Conservation (phyloP, 2,329 filamentous ascomycete genomes). For the Alternaria hordeiaustralica region DNA sequence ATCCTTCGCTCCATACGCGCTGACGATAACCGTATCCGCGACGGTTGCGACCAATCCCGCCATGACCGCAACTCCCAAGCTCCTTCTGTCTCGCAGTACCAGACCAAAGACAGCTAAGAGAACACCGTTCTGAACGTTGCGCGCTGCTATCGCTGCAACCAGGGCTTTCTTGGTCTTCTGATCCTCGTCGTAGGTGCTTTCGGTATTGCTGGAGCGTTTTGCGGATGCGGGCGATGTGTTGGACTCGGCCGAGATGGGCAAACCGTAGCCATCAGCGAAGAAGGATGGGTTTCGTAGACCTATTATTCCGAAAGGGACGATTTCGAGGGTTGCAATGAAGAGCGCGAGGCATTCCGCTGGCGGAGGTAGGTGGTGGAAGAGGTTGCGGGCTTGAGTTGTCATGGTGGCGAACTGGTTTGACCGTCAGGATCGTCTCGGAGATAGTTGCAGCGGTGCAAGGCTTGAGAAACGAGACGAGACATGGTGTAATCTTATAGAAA, state of each 20-base stretch:
- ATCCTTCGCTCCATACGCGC: slow-evolving; percentile 26
- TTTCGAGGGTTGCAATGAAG: slow-evolving; percentile 29
- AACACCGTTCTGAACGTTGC: slow-evolving; percentile 31
- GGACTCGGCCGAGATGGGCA: slow-evolving; percentile 13
- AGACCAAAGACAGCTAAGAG: slow-evolving; percentile 27
- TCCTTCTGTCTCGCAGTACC: slow-evolving; percentile 27
- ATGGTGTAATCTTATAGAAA: neutral
- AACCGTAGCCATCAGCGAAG: slow-evolving; percentile 27
- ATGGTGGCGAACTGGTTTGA: slow-evolving; percentile 11
- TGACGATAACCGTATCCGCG: slow-evolving; percentile 31
- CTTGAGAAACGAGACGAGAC: neutral
- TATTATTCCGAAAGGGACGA: slow-evolving; percentile 28
- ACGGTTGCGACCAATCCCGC: slow-evolving; percentile 29
- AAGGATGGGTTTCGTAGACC: slow-evolving; percentile 23
- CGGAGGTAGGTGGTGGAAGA: slow-evolving; percentile 27
- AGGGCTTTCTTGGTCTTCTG: slow-evolving; percentile 29
- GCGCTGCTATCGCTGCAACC: slow-evolving; percentile 31
- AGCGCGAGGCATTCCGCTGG: slow-evolving; percentile 34
- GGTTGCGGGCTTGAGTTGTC: slow-evolving; percentile 20
- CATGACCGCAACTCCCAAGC: slow-evolving; percentile 27
- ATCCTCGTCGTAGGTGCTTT: slow-evolving; percentile 11
- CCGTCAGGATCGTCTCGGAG: neutral
- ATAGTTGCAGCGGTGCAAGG: neutral
- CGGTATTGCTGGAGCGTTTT: slow-evolving; percentile 6
- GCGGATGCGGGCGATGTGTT: neutral